Evolutionary conservation across 306 rosid species (phyloP), one percentile per base, ranked within the genome.

Genomic region (Styphnolobium japonicum): DNA sequence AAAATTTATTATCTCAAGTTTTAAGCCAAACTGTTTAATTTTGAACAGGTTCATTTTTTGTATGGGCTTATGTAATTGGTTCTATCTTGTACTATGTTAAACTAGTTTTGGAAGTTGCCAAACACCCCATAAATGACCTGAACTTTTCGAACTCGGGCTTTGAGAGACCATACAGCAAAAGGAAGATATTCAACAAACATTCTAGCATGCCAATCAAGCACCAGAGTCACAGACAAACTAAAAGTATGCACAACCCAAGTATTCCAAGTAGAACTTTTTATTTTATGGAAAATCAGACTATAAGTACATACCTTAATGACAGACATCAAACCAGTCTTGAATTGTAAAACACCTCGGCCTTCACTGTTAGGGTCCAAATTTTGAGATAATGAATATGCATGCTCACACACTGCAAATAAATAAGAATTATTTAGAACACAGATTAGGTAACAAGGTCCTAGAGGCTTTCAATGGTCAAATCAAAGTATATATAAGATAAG

Each of bases 281-380:
- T 71, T 25, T 37, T n/a, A 27, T 22, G 23, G 25, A 52, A 36
- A 68, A 62, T 67, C 67, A 40, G 42, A 76, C 52, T 39, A 51
- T 2, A 55, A 53, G 71, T 8, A 19, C 29, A 33, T 88, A 94
- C 98, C 98, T 92, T 95, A 77, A 95, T 92, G 66, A 95, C 98
- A 66, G 98, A 92, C 98, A 91, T 91, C 89, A 92, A 85, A 56
- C 98, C 98, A 45, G 98, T 91, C 89, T 95, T 95, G 84, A 95
- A 95, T 84, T 95, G 98, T 83, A 95, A 84, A 70, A 95, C 98
- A 67, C 98, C 98, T 77, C 98, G 87, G 67, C 97, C 98, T 88
- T 95, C 98, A 84, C 98, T 92, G 74, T 95, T 88, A 14, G 98
- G 98, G 76, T 95, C 98, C 88, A 95, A 77, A 71, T 85, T 90